Percentiles rank a stretch among this genome's conserved stretches.
phyloP scores from a whole-genome alignment of 2,329 filamentous ascomycete genomes.

The Cytospora mali region DNA sequence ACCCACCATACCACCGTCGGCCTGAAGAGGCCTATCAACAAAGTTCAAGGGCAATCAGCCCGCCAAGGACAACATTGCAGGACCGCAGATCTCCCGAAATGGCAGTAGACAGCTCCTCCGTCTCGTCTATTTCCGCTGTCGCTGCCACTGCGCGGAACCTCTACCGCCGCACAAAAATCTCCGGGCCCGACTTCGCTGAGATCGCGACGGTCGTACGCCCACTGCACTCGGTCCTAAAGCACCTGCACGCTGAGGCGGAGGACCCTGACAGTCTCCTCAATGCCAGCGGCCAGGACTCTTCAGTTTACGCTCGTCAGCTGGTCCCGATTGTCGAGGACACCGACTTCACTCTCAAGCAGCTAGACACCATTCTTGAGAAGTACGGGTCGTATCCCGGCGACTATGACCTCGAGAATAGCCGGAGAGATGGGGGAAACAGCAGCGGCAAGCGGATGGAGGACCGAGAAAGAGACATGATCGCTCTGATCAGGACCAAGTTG shows the following conservation, averaged over 20 bases:
- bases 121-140: constrained; percentile 56
- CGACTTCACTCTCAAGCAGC: constrained; percentile 56
- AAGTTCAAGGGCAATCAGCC: constrained; percentile 13
- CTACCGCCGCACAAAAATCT: constrained; percentile 55
- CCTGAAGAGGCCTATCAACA: constrained; percentile 7
- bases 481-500: constrained; percentile 49
- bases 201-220: constrained; percentile 53
- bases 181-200: constrained; percentile 52
- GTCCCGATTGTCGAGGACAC: constrained; percentile 57
- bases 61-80: constrained; percentile 15
- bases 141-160: constrained; percentile 59
- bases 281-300: constrained; percentile 36
- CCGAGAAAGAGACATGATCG: constrained; percentile 44
- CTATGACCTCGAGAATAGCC: constrained; percentile 30
- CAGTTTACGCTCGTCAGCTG: constrained; percentile 53
- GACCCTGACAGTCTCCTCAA: constrained; percentile 60
- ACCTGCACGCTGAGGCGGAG: constrained; percentile 60
- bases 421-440: constrained; percentile 35
- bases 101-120: constrained; percentile 35
- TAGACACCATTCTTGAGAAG: constrained; percentile 55
- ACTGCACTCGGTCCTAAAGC: constrained; percentile 58
- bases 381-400: constrained; percentile 35
- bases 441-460: constrained; percentile 36
- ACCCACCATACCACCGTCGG: not conserved
- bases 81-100: constrained; percentile 31